A percentile compares a stretch with the other conserved stretches of the same genome.
Evolutionary conservation across 176 grass and related monocot species (phyloP).

Genomic region (Avena atlantica): DNA sequence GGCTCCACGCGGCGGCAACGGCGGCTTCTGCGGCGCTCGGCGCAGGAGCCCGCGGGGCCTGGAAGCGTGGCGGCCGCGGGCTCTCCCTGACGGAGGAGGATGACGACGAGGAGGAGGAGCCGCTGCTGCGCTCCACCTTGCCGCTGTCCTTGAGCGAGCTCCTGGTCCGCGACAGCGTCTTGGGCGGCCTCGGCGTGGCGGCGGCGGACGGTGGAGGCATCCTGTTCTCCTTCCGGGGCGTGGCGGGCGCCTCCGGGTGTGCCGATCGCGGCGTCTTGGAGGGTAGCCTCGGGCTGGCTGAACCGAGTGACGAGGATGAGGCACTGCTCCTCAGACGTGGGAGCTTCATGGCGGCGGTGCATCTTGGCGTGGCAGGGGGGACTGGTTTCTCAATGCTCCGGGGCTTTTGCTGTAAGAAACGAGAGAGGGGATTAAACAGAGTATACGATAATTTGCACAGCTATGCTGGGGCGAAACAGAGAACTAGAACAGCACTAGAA

Average conservation of each 20-base stretch:
- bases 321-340: constrained; percentile 25
- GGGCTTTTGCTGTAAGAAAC: constrained; percentile 31
- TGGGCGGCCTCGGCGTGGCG: constrained; percentile 34
- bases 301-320: not conserved
- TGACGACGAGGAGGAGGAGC: not conserved
- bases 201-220: not conserved
- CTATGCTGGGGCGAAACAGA: no score
- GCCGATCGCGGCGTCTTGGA: not conserved
- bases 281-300: constrained; percentile 30
- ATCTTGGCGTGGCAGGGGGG: constrained; percentile 32
- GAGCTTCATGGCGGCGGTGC: constrained; percentile 39
- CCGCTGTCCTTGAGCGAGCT: constrained; percentile 43
- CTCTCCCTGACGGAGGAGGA: constrained; percentile 13
- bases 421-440: not conserved
- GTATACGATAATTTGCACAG: not conserved
- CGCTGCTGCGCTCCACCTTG: constrained; percentile 30
- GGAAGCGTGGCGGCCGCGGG: constrained; percentile 19
- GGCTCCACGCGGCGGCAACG: not conserved
- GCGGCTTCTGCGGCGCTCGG: not conserved
- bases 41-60: not conserved
- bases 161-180: constrained; percentile 43
- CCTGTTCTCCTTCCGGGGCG: constrained; percentile 55
- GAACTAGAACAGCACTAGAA: no score
- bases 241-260: constrained; percentile 22
- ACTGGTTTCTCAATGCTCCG: constrained; percentile 38